Evolutionary conservation across 2,329 filamentous ascomycete species (phyloP).

Genomic region (Orbilia blumenaviensis): DNA sequence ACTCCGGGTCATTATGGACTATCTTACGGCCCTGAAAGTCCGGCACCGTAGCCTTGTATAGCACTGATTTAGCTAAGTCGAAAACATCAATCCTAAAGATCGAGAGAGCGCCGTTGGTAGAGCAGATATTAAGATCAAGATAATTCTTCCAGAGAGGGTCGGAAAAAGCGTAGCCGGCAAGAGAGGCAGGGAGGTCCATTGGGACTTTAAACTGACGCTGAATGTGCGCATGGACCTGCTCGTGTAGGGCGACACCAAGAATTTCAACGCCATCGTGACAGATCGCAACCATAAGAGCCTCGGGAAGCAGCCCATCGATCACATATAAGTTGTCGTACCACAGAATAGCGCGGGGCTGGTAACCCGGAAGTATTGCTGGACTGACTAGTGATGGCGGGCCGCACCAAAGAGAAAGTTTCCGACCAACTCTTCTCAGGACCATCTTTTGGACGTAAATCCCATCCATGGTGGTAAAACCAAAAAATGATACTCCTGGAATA

Average conservation of each 20-base stretch:
- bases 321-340: conserved; percentile 40
- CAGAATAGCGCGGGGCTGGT: conserved; percentile 35
- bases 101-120: conserved; percentile 38
- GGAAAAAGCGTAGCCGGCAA: conserved; percentile 34
- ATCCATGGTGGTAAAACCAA: conserved; percentile 12
- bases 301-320: no score
- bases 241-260: conserved; percentile 23
- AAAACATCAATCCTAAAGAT: conserved; percentile 44
- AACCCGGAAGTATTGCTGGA: conserved; percentile 17
- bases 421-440: background rate
- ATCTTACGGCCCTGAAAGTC: conserved; percentile 18
- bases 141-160: conserved; percentile 47
- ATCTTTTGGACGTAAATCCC: conserved; percentile 25
- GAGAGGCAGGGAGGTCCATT: conserved; percentile 27
- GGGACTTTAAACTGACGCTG: conserved; percentile 12
- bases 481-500: conserved; percentile 26
- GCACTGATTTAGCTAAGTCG: conserved; percentile 20
- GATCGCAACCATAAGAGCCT: conserved; percentile 28
- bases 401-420: background rate
- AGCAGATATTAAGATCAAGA: conserved; percentile 37
- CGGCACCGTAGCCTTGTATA: conserved; percentile 28
- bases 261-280: conserved; percentile 41
- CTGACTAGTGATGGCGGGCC: conserved; percentile 7
- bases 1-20: conserved; percentile 22
- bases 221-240: background rate